Evolutionary conservation across 257 asterid genomes (phyloP), one percentile per base, ranked within the genome.

Genomic region (Henckelia pumila): DNA sequence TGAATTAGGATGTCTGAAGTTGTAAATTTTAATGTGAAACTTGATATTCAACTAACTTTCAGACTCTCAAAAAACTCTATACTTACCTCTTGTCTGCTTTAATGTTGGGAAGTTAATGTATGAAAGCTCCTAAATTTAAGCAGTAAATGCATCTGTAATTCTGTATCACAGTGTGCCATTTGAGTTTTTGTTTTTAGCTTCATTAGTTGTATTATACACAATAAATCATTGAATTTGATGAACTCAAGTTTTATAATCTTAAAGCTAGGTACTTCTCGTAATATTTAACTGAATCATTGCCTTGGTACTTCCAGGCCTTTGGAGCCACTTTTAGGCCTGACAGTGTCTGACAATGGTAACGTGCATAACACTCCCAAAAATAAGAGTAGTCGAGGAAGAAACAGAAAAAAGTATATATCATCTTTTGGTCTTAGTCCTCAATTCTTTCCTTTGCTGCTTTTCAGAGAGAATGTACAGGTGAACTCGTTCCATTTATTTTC

Each of bases 381-480:
- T 77, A 83, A 79, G 61, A 78, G 89, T 57, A 81, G 84, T 30
- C 83, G 84, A 50, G 95, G 89, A 60, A 84, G 89, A 82, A 94
- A 83, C 77, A 91, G 91, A 80, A 86, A 85, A 77, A 85, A 85
- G 97, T 94, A 24, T 19, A 96, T 76, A 78, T 74, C 77, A 52
- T 80, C 53, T 59, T 67, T 64, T 29, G 20, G n/a, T 53, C 61
- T 52, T 59, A 56, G 59, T 69, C 30, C 70, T 35, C 52, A 29
- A 59, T 66, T 75, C 32, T 40, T 59, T 56, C 69, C 11, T 61
- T 30, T 56, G 37, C 28, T 26, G 32, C 63, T 58, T n/a, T 35
- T 20, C 17, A 21, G 44, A 59, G 44, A 17, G 22, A 62, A 29
- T 63, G 61, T 62, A 56, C 37, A 50, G 28, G 3, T 61, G 13